Conservation (phyloP, 495 filamentous ascomycete genomes). For the Platismatia glauca region DNA sequence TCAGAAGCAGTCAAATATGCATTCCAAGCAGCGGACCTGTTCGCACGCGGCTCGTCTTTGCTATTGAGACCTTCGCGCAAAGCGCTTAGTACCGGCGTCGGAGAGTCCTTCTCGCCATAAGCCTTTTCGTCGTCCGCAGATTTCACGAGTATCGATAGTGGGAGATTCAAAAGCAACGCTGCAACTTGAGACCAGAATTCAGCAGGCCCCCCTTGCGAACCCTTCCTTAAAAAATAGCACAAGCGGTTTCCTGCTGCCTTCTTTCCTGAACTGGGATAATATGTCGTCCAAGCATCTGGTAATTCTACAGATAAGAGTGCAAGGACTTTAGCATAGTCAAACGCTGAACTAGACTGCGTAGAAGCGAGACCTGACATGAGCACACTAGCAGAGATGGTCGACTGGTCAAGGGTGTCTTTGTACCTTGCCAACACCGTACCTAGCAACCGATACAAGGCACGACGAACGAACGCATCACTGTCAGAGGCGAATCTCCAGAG, state of each 20-base stretch:
- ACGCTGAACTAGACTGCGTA: slow-evolving; percentile 62
- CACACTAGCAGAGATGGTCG: slow-evolving; percentile 56
- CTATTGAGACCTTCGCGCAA: slow-evolving; percentile 58
- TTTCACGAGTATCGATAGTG: slow-evolving; percentile 41
- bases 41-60: slow-evolving; percentile 63
- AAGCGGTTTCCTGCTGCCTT: slow-evolving; percentile 55
- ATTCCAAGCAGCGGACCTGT: slow-evolving; percentile 58
- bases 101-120: slow-evolving; percentile 26
- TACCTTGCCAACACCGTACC: slow-evolving; percentile 48
- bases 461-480: slow-evolving; percentile 62
- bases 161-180: slow-evolving; percentile 51
- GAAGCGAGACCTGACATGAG: slow-evolving; percentile 59
- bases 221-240: slow-evolving; percentile 66
- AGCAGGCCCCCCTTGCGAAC: slow-evolving; percentile 62
- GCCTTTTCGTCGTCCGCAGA: slow-evolving; percentile 34
- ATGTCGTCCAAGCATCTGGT: slow-evolving; percentile 66
- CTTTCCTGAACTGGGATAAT: slow-evolving; percentile 51
- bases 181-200: slow-evolving; percentile 64
- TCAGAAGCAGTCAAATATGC: slow-evolving; percentile 55
- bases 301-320: slow-evolving; percentile 49
- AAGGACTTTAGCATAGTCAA: slow-evolving; percentile 57
- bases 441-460: slow-evolving; percentile 59
- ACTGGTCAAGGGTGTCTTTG: slow-evolving; percentile 48
- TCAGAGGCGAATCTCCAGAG: slow-evolving; percentile 68
- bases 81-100: slow-evolving; percentile 45